These are phyloP conservation scores for Rhynchosporium secalis DNA, from an alignment of 2,329 filamentous ascomycete species.

Conservation along the genomic window DNA sequence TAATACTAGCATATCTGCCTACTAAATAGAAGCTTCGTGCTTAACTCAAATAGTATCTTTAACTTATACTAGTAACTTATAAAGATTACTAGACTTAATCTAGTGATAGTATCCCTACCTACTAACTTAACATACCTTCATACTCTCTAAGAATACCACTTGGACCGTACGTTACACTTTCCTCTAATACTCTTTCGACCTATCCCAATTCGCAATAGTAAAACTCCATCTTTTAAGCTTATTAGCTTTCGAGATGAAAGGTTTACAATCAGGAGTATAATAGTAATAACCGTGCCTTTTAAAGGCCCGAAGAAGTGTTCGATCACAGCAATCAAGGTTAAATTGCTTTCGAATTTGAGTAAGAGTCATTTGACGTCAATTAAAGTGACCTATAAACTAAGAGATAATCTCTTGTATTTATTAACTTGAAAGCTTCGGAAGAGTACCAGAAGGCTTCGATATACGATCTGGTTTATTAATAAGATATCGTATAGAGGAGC, in stretches of 20 bases:
- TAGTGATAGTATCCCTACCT: no score
- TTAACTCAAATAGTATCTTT: no score
- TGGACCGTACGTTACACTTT: no score
- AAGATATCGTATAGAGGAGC: slow-evolving; percentile 9
- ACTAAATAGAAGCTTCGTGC: no score
- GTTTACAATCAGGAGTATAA: slow-evolving; percentile 20
- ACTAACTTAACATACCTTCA: no score
- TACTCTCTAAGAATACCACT: no score
- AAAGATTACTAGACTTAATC: no score
- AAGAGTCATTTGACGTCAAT: slow-evolving; percentile 8
- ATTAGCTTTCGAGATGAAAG: slow-evolving; percentile 11
- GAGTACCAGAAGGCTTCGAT: slow-evolving; percentile 10
- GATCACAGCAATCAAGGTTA: slow-evolving; percentile 11
- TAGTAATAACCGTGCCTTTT: slow-evolving; percentile 21
- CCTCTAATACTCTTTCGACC: slow-evolving; percentile 18
- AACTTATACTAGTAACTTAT: no score
- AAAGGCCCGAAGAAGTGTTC: slow-evolving; percentile 19
- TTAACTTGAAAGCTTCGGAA: slow-evolving; percentile 9
- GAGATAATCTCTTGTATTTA: slow-evolving; percentile 16
- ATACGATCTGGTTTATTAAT: slow-evolving; percentile 13
- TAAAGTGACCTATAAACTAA: slow-evolving; percentile 19
- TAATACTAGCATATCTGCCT: no score
- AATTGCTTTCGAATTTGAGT: slow-evolving; percentile 12
- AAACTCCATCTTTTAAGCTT: slow-evolving; percentile 22
- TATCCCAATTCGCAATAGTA: slow-evolving; percentile 19